These are phyloP conservation scores for Nidula microcarpa DNA, from an alignment of 768 basidiomycete genomes.

Conservation along the genomic window DNA sequence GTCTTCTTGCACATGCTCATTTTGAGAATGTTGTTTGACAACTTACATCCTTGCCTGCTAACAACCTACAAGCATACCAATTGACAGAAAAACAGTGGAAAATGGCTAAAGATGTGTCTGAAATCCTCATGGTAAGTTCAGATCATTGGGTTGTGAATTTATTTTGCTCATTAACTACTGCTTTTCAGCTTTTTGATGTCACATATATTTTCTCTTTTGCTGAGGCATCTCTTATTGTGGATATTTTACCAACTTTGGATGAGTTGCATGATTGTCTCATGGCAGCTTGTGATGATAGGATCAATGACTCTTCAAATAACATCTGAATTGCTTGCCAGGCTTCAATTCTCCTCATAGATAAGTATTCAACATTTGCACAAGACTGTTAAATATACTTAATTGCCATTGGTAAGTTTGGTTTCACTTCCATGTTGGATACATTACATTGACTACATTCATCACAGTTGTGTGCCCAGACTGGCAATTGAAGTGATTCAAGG, in stretches of 20 bases:
- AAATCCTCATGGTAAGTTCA: constrained; percentile 14
- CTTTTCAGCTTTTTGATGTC: constrained; percentile 16
- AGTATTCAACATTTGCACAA: neutral
- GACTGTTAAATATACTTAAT: neutral
- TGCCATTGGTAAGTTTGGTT: neutral
- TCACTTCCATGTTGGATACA: neutral
- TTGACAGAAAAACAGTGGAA: constrained; percentile 18
- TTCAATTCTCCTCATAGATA: neutral
- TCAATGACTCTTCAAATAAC: constrained; percentile 8
- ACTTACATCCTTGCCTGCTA: constrained; percentile 12
- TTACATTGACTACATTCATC: neutral
- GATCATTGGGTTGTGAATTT: neutral
- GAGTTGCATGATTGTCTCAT: constrained; percentile 7
- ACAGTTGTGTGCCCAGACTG: constrained; percentile 7
- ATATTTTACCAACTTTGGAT: neutral
- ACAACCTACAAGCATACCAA: constrained; percentile 14
- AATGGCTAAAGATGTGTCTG: constrained; percentile 16
- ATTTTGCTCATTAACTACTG: neutral
- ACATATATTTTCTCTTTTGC: constrained; percentile 19
- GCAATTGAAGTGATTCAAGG: constrained; percentile 4
- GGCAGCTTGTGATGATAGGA: constrained; percentile 9
- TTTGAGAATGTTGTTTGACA: constrained; percentile 7
- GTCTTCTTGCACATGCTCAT: constrained; percentile 17
- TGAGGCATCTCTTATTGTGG: neutral
- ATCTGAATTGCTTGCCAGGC: constrained; percentile 6